A percentile compares a stretch with the other conserved stretches of the same genome.
phyloP scores from a whole-genome alignment of 1,284 basidiomycete genomes.

The Amylostereum areolatum region DNA sequence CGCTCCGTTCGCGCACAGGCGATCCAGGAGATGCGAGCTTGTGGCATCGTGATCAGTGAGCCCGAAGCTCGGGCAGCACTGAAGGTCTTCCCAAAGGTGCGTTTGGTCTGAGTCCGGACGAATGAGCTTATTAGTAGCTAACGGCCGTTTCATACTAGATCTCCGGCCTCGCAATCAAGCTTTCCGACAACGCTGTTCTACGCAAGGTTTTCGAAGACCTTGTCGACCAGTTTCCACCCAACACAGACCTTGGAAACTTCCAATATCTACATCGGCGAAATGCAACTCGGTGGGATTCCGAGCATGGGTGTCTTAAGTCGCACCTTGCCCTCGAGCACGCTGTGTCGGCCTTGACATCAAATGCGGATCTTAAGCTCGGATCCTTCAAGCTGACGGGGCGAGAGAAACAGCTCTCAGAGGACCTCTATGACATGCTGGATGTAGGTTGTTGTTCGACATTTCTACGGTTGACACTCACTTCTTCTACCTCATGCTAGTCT shows the following conservation, averaged over 20 bases:
- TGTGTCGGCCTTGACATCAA: slow-evolving; percentile 4
- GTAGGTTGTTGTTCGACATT: too few relatives aligned
- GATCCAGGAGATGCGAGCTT: neutral
- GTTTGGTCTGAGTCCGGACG: too few relatives aligned
- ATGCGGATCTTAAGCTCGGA: neutral
- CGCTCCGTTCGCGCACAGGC: neutral
- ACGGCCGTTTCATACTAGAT: too few relatives aligned
- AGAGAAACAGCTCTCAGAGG: too few relatives aligned
- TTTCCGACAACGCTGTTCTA: neutral
- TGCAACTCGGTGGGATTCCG: slow-evolving; percentile 17
- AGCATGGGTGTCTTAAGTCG: slow-evolving; percentile 13
- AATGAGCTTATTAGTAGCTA: too few relatives aligned
- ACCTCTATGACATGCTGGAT: too few relatives aligned
- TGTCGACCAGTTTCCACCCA: too few relatives aligned
- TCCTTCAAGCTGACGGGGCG: too few relatives aligned
- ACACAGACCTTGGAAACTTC: too few relatives aligned
- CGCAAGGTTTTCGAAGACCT: neutral
- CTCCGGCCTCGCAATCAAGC: neutral
- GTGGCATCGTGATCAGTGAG: neutral
- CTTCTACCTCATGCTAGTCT: too few relatives aligned
- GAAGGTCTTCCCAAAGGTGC: slow-evolving; percentile 1
- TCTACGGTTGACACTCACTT: too few relatives aligned
- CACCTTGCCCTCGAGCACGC: slow-evolving; percentile 10
- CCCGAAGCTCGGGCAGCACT: neutral
- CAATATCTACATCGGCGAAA: slow-evolving; percentile 12